Evolutionary conservation across 1,284 basidiomycete genomes (phyloP).

Genomic region (Schizophyllum amplum): DNA sequence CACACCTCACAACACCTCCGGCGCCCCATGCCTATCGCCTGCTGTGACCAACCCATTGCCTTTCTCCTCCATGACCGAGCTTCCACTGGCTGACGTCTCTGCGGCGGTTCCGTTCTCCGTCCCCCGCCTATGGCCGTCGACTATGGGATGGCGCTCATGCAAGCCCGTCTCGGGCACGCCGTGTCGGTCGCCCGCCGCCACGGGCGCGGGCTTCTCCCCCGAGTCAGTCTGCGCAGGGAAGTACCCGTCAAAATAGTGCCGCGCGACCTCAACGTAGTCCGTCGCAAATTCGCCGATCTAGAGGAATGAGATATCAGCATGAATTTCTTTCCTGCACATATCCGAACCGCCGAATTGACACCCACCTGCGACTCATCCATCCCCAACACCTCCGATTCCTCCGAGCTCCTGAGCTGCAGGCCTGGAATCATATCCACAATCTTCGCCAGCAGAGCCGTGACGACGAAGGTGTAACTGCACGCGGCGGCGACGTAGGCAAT

Average conservation of each 20-base stretch:
- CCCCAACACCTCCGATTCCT: constrained; percentile 77
- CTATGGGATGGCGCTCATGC: constrained; percentile 6
- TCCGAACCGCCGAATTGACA: no score
- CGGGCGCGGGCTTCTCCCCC: constrained; percentile 16
- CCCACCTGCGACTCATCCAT: constrained; percentile 83
- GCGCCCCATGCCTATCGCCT: background rate
- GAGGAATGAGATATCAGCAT: no score
- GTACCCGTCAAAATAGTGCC: constrained; percentile 56
- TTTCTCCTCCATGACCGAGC: background rate
- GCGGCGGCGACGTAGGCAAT: constrained; percentile 68
- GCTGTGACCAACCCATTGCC: background rate
- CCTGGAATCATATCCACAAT: constrained; percentile 63
- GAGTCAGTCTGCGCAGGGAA: constrained; percentile 22
- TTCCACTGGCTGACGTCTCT: constrained; percentile 5
- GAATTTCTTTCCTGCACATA: no score
- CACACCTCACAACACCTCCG: no score
- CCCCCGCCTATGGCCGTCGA: constrained; percentile 15
- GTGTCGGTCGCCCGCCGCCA: constrained; percentile 41
- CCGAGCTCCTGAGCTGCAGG: constrained; percentile 63
- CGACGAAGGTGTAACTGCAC: constrained; percentile 56
- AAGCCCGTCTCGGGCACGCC: constrained; percentile 30
- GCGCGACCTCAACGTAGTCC: constrained; percentile 72
- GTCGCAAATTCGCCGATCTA: constrained; percentile 73
- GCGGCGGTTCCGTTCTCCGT: constrained; percentile 16
- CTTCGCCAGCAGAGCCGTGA: constrained; percentile 64